Evolutionary conservation across 768 basidiomycete species (phyloP), one percentile per base, ranked within the genome.

Genomic region (Amanita phalloides): DNA sequence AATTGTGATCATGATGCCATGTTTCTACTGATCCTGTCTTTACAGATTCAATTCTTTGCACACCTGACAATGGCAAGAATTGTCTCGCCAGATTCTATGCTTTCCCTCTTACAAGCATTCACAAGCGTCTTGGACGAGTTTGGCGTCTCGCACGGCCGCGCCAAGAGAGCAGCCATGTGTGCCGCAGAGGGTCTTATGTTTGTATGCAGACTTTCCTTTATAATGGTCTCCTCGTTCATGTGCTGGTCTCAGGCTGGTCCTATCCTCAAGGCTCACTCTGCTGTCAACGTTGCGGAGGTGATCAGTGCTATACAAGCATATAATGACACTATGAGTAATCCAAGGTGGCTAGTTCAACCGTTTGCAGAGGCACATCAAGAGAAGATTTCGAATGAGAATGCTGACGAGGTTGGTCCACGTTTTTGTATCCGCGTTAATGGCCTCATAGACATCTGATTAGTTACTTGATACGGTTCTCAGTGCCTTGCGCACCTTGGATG

Each of bases 21-120:
- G 13, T 28, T 33, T 21, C 9, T 33, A 10, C 45, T 53, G 36
- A 36, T 42, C 21, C 50, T 55, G 21, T 51, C 54, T 55, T 61
- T 36, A 45, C 23, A 98, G 94, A 84, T 97, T 11, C 90, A 92
- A 55, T 89, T 98, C 65, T 96, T 98, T 61, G 86, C 93, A 1
- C 88, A 94, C 61, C 67, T 96, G 43, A 84, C 89, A 28, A 74
- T 85, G 2, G 81, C 90, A 1, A 76, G 77, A 51, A 68, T 94
- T 1, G 76, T 97, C 47, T 82, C 88, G 2, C 64, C 81, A 0
- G 77, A 83, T 7, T 94, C 93, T 2, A 79, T 97, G 74, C 71
- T 86, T 41, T 75, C 81, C 6, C 78, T 96, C 26, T 74, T 96
- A 23, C 82, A 85, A 56, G 86, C 92, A 0, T 90, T 96, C 64